Evolutionary conservation across 306 rosid genomes (phyloP).

Genomic region (Trichosanthes truncata): DNA sequence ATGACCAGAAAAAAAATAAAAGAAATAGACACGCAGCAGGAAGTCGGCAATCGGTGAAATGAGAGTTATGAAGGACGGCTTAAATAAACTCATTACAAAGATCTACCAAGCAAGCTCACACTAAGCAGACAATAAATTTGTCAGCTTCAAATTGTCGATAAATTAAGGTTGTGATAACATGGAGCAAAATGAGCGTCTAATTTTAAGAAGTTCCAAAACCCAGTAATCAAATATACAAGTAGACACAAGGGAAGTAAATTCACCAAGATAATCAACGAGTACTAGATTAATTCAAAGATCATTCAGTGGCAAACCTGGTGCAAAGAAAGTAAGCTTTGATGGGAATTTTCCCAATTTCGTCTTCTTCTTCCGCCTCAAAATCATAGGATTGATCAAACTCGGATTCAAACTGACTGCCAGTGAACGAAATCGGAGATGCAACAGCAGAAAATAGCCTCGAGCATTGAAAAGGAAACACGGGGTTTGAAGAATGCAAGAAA

Average conservation of each 20-base stretch:
- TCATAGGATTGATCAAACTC: conserved; percentile 18
- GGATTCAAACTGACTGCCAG: conserved; percentile 30
- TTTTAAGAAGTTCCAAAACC: neutral
- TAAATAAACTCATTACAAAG: neutral
- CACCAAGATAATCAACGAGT: neutral
- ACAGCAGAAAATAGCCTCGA: conserved; percentile 43
- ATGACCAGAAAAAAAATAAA: conserved; percentile 7
- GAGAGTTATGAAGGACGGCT: neutral
- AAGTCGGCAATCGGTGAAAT: conserved; percentile 4
- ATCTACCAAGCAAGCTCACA: neutral
- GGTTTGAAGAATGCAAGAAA: conserved; percentile 10
- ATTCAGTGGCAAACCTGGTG: conserved; percentile 47
- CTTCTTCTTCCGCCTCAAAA: conserved; percentile 19
- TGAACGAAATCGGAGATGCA: conserved; percentile 27
- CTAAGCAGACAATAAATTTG: neutral
- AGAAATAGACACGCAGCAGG: conserved; percentile 12
- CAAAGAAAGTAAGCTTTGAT: conserved; percentile 81
- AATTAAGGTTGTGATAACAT: neutral
- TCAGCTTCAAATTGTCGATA: neutral
- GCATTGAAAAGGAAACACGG: conserved; percentile 16
- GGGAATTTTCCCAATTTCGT: conserved; percentile 46
- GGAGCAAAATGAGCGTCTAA: neutral
- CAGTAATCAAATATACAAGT: neutral
- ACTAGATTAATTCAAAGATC: conserved; percentile 7
- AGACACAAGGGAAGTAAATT: neutral